phyloP scores from a whole-genome alignment of 2,329 filamentous ascomycete species.

The Botrytis fabae region DNA sequence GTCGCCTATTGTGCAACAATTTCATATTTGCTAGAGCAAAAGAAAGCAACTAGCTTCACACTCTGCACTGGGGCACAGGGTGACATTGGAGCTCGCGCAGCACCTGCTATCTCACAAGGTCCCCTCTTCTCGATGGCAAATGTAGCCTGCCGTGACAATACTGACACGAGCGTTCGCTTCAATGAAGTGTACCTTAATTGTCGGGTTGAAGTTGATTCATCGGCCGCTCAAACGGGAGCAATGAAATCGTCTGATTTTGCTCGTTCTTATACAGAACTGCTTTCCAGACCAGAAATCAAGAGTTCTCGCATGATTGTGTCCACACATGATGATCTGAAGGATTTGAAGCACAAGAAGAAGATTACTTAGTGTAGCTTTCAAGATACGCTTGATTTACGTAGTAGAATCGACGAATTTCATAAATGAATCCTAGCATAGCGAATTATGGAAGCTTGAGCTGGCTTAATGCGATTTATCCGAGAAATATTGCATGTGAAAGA shows the following conservation, averaged over 20 bases:
- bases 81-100: constrained; percentile 31
- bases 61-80: constrained; percentile 41
- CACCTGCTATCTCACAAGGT: constrained; percentile 42
- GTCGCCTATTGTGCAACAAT: constrained; percentile 35
- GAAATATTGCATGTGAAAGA: background rate
- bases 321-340: constrained; percentile 20
- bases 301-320: constrained; percentile 27
- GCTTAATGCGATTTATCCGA: background rate
- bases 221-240: constrained; percentile 25
- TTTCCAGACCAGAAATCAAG: constrained; percentile 26
- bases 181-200: constrained; percentile 45
- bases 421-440: background rate
- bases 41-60: constrained; percentile 40
- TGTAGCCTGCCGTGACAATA: constrained; percentile 39
- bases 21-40: constrained; percentile 41
- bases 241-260: constrained; percentile 32
- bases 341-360: constrained; percentile 24
- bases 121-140: constrained; percentile 42
- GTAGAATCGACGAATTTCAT: background rate
- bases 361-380: background rate
- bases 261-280: constrained; percentile 29
- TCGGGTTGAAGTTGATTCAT: constrained; percentile 38
- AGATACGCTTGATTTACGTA: background rate
- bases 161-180: constrained; percentile 43
- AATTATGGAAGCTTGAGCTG: background rate